Base-by-base conservation (phyloP, 2,329 filamentous ascomycete species). In the Epichloe gansuensis region DNA sequence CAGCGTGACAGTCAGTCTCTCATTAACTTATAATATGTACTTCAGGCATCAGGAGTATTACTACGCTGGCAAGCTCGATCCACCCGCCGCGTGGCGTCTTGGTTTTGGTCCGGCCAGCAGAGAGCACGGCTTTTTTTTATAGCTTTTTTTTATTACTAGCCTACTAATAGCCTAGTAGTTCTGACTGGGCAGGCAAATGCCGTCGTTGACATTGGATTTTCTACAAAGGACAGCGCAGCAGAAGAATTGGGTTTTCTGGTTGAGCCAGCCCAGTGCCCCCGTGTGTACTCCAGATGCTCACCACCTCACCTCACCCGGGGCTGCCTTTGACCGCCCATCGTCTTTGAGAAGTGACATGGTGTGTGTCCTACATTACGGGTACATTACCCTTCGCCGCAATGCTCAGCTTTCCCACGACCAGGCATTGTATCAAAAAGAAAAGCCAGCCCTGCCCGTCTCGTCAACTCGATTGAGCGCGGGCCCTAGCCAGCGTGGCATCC, bases 51-150 rank as follows among this genome's bases (percentile, higher is more conserved):
- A 31, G 13, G 37, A 37, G 46, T 6, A 39, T n/a, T n/a, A n/a
- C 46, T 11, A 23, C 41, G 45, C 31, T 25, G 47, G 47, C 47
- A 51, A 47, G 25, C 12, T 34, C 28, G 7, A 42, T 44, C 25
- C 39, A 37, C 46, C 41, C 34, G 46, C 49, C 35, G 50, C 46
- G 50, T 54, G 53, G 53, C 53, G 53, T 52, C 50, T 50, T 54
- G 46, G 25, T 52, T 48, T 28, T 50, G 38, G 38, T 50, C 39
- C 13, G 25, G 21, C 25, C 50, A 43, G 5, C 37, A 39, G 13
- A n/a, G 15, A 39, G 28, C 28, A 31, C 28, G 28, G 17, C 17
- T 17, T 17, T 17, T 17, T 17, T 17, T 17, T 17, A 1, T 17
- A 17, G 17, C 17, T 17, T 17, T 17, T 17, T 17, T 17, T 17